Percentiles rank a stretch among this genome's conserved stretches.
Conservation (phyloP, 2,329 filamentous ascomycete genomes). For the Aspergillus fijiensis region DNA sequence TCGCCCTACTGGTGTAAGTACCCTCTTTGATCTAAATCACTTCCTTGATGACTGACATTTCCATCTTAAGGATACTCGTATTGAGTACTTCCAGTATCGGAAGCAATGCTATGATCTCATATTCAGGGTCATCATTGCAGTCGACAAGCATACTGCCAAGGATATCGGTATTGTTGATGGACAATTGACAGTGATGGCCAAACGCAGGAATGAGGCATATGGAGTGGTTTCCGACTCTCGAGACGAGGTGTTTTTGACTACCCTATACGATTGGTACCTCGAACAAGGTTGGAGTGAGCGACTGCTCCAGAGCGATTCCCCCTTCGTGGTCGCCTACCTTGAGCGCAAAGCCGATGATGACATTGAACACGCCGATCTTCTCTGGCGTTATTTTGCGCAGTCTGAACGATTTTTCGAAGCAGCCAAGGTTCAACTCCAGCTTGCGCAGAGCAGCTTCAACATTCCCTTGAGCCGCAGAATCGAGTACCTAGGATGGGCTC, state of each 20-base stretch:
- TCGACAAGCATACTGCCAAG: conserved; percentile 68
- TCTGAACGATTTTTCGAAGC: conserved; percentile 81
- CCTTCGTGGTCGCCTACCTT: conserved; percentile 83
- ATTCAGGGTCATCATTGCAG: conserved; percentile 72
- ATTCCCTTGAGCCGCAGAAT: conserved; percentile 83
- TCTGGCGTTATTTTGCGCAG: conserved; percentile 90
- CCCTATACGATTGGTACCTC: conserved; percentile 98
- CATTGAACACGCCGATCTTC: conserved; percentile 77
- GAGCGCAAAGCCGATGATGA: conserved; percentile 71
- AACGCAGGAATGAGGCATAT: conserved; percentile 84
- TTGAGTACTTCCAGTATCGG: conserved; percentile 66
- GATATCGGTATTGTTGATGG: conserved; percentile 77
- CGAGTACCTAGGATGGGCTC: conserved; percentile 83
- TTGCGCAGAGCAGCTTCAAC: conserved; percentile 78
- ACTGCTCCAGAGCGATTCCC: conserved; percentile 78
- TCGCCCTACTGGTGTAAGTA: conserved; percentile 57
- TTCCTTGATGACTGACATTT: conserved; percentile 13
- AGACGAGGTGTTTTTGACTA: conserved; percentile 93
- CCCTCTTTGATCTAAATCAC: background rate
- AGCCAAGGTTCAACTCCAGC: conserved; percentile 77
- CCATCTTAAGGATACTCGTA: conserved; percentile 61
- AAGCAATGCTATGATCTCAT: conserved; percentile 84
- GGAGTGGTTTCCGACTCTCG: conserved; percentile 81
- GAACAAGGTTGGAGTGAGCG: conserved; percentile 79
- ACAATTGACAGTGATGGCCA: conserved; percentile 70